Evolutionary conservation across 2,329 filamentous ascomycete genomes (phyloP).

Genomic region (Rugonectria rugulosa): DNA sequence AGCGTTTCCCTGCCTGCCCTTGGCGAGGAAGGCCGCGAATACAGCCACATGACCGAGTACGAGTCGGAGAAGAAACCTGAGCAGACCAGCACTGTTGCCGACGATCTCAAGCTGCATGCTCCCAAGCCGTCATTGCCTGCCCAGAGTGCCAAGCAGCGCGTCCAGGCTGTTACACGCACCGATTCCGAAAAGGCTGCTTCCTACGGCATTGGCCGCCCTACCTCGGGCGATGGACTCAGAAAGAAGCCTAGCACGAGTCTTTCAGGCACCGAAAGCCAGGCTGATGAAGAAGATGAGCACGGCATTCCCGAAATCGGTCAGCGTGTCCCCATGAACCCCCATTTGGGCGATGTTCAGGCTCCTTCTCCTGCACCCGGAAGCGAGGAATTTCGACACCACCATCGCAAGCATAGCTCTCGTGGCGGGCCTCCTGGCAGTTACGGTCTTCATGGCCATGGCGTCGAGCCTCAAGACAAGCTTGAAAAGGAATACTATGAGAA

Average conservation of each 20-base stretch:
- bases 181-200: conserved; percentile 87
- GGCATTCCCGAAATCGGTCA: conserved; percentile 93
- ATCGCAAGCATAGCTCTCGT: conserved; percentile 76
- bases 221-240: conserved; percentile 60
- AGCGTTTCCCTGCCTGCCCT: conserved; percentile 86
- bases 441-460: conserved; percentile 87
- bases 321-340: conserved; percentile 91
- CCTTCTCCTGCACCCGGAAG: conserved; percentile 76
- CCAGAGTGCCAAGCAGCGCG: conserved; percentile 82
- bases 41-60: conserved; percentile 65
- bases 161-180: conserved; percentile 85
- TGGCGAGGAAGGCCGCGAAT: conserved; percentile 90
- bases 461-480: conserved; percentile 78
- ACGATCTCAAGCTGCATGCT: conserved; percentile 86
- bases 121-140: conserved; percentile 86
- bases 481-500: conserved; percentile 93
- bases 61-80: conserved; percentile 60
- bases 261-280: conserved; percentile 56
- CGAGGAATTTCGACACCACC: conserved; percentile 61
- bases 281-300: conserved; percentile 73
- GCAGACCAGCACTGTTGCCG: conserved; percentile 79
- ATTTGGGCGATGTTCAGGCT: conserved; percentile 94
- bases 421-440: conserved; percentile 86
- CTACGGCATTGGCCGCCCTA: conserved; percentile 80
- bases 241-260: conserved; percentile 70